Percentiles rank a stretch among this genome's conserved stretches.
phyloP scores from a whole-genome alignment of 2,329 filamentous ascomycete species.

The Tolypocladium ophioglossoides region DNA sequence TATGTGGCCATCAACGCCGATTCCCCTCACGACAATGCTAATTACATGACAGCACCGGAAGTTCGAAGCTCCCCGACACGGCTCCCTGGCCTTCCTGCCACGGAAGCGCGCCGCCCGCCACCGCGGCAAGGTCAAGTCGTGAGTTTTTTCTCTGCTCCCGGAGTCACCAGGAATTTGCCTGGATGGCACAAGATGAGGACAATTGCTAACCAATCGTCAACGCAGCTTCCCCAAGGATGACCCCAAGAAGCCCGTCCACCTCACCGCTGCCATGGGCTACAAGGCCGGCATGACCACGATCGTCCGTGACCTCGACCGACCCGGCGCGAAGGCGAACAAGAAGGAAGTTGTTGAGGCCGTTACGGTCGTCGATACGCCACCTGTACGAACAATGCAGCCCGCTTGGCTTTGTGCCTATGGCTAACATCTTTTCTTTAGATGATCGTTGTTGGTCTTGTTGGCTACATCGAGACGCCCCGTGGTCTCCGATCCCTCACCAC shows the following conservation, averaged over 20 bases:
- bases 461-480: conserved; percentile 99
- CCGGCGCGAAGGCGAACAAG: conserved; percentile 99
- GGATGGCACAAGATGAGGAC: neutral
- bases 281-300: conserved; percentile 99
- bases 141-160: conserved; percentile 30
- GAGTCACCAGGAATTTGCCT: neutral
- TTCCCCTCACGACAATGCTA: neutral
- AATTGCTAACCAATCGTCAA: conserved; percentile 16
- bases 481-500: conserved; percentile 98
- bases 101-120: conserved; percentile 90
- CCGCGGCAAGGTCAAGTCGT: conserved; percentile 98
- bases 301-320: conserved; percentile 97
- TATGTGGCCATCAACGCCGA: conserved; percentile 14
- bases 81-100: conserved; percentile 79
- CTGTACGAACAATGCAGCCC: conserved; percentile 83
- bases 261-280: conserved; percentile 97
- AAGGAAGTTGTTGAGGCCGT: conserved; percentile 90
- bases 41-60: conserved; percentile 36
- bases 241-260: conserved; percentile 98
- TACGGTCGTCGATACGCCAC: conserved; percentile 83
- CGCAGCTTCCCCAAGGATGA: conserved; percentile 98
- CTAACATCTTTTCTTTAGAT: conserved; percentile 70
- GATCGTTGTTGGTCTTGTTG: conserved; percentile 99
- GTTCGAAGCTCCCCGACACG: conserved; percentile 85
- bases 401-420: conserved; percentile 65